Percentiles rank a stretch among this genome's conserved stretches.
phyloP scores from a whole-genome alignment of 2,329 filamentous ascomycete species.

The Pleomassaria siparia region DNA sequence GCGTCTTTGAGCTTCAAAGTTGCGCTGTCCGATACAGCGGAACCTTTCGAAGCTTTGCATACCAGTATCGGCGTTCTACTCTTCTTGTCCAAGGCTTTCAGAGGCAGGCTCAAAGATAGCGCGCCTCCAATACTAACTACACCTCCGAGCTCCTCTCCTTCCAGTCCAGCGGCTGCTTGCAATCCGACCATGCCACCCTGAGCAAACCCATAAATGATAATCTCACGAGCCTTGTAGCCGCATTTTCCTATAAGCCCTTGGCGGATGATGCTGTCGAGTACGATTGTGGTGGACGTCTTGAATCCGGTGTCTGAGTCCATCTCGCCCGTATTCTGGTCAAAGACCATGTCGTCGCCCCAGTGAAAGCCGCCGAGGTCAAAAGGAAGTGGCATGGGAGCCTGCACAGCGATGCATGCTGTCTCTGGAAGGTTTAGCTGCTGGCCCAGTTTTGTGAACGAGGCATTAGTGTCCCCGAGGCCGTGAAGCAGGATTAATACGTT shows the following conservation, averaged over 20 bases:
- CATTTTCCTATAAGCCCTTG: slow-evolving; percentile 52
- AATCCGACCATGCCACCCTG: slow-evolving; percentile 61
- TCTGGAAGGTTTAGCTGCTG: slow-evolving; percentile 71
- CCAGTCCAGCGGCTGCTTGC: slow-evolving; percentile 43
- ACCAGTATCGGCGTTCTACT: slow-evolving; percentile 65
- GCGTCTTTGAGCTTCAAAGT: slow-evolving; percentile 64
- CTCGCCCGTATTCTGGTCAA: slow-evolving; percentile 54
- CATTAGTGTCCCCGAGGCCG: slow-evolving; percentile 76
- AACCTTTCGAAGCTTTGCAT: slow-evolving; percentile 55
- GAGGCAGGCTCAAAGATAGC: slow-evolving; percentile 47
- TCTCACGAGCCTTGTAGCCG: slow-evolving; percentile 51
- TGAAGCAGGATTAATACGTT: slow-evolving; percentile 82
- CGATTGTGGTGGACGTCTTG: slow-evolving; percentile 42
- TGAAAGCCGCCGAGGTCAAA: slow-evolving; percentile 67
- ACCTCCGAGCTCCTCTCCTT: slow-evolving; percentile 54
- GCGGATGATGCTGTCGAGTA: slow-evolving; percentile 48
- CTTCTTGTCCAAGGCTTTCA: slow-evolving; percentile 48
- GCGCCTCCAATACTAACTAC: slow-evolving; percentile 65
- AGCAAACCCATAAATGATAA: slow-evolving; percentile 58
- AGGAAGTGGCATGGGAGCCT: slow-evolving; percentile 69
- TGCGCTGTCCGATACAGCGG: slow-evolving; percentile 63
- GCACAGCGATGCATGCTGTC: slow-evolving; percentile 73
- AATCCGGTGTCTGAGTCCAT: slow-evolving; percentile 60
- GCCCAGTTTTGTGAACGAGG: slow-evolving; percentile 69
- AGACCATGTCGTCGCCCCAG: slow-evolving; percentile 62